A percentile compares a stretch with the other conserved stretches of the same genome.
phyloP scores from a whole-genome alignment of 2,329 filamentous ascomycete species.

The Aureobasidium lini region DNA sequence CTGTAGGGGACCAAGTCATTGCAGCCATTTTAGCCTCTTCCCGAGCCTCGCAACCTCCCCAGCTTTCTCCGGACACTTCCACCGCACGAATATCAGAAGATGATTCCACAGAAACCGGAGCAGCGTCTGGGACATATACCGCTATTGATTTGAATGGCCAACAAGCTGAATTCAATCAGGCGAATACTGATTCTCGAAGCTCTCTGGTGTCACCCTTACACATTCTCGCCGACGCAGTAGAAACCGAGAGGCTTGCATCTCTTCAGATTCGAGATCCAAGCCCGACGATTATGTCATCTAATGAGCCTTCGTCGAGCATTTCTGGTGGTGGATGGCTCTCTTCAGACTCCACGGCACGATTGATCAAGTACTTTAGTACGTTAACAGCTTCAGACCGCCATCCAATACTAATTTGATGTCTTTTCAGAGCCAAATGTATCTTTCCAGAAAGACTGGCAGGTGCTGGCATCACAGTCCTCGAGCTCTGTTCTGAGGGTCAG shows the following conservation, averaged over 20 bases:
- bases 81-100: background rate
- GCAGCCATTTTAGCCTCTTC: background rate
- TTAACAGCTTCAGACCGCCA: background rate
- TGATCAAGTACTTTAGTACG: constrained; percentile 4
- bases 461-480: background rate
- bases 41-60: background rate
- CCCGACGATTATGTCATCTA: background rate
- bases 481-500: background rate
- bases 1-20: background rate
- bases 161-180: background rate
- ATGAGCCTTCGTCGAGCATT: background rate
- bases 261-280: background rate
- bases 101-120: background rate
- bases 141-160: background rate
- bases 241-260: constrained; percentile 5
- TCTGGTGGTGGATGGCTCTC: background rate
- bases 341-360: background rate
- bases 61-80: background rate
- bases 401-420: background rate
- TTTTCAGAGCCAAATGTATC: background rate
- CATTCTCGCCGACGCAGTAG: background rate
- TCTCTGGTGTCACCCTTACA: background rate
- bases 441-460: constrained; percentile 1
- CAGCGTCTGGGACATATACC: background rate
- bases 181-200: background rate